A percentile compares a stretch with the other conserved stretches of the same genome.
These are phyloP conservation scores for Gaertneriomyces semiglobifer DNA, from an alignment of 192 early-diverging fungal species.

Conservation along the genomic window DNA sequence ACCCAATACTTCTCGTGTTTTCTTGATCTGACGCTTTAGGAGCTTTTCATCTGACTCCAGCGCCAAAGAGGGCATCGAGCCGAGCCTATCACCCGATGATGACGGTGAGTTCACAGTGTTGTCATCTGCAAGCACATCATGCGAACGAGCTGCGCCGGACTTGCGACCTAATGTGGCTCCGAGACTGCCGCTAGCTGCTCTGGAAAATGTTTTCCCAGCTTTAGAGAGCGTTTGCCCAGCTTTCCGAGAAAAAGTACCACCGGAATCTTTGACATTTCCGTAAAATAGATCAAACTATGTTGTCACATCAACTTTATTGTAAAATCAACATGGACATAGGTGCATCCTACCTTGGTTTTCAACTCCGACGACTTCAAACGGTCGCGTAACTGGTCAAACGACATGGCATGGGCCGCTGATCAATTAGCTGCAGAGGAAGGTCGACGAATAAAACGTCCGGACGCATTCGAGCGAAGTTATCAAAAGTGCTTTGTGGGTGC, in stretches of 20 bases:
- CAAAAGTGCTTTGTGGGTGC: too few relatives aligned
- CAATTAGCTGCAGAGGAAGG: too few relatives aligned
- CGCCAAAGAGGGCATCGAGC: not conserved
- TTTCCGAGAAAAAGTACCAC: not conserved
- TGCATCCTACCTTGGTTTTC: not conserved
- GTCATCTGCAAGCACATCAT: too few relatives aligned
- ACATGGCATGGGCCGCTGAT: not conserved
- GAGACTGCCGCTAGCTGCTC: not conserved
- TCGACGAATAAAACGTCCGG: too few relatives aligned
- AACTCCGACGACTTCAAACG: not conserved
- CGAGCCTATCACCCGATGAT: too few relatives aligned
- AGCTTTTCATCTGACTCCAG: not conserved
- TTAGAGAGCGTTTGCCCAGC: not conserved
- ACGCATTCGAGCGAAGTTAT: too few relatives aligned
- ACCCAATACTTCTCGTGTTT: constrained; percentile 13
- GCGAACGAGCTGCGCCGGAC: too few relatives aligned
- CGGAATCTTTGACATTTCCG: constrained; percentile 5
- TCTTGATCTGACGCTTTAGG: constrained; percentile 15
- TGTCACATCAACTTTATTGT: not conserved
- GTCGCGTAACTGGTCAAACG: constrained; percentile 6
- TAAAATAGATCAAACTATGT: not conserved
- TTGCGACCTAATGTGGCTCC: too few relatives aligned
- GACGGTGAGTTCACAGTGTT: too few relatives aligned
- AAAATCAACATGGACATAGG: not conserved
- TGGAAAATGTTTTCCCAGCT: not conserved